phyloP scores from a whole-genome alignment of 2,329 filamentous ascomycete species.

The Aspergillus brasiliensis region DNA sequence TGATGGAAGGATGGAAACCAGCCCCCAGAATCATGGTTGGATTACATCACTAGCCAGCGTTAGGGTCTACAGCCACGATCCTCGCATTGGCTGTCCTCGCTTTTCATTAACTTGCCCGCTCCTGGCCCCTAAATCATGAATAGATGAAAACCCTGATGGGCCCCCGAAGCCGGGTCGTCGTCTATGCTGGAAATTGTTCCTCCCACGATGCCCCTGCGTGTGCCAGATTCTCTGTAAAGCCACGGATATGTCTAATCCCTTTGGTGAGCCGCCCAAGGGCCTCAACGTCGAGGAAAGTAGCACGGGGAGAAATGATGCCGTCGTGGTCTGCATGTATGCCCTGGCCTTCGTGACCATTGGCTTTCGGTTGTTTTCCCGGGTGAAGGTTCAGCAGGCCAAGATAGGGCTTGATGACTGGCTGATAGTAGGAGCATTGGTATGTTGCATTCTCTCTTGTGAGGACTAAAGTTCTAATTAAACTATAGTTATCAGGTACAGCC shows the following conservation, averaged over 20 bases:
- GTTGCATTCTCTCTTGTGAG: background rate
- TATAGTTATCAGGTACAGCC: constrained; percentile 1
- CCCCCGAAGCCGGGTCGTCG: background rate
- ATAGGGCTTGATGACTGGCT: constrained; percentile 4
- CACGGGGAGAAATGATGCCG: background rate
- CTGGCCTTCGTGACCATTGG: background rate
- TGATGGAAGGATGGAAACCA: background rate
- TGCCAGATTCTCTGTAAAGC: background rate
- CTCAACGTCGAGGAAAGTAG: background rate
- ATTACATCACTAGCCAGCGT: constrained; percentile 5
- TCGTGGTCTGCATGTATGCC: background rate
- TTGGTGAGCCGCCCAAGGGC: constrained; percentile 1
- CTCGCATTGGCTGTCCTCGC: background rate
- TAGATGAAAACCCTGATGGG: background rate
- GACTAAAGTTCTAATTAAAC: background rate
- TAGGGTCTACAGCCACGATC: background rate
- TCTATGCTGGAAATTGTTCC: background rate
- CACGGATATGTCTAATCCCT: background rate
- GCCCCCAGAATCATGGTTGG: constrained; percentile 1
- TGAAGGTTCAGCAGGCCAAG: background rate
- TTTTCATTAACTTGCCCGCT: constrained; percentile 2
- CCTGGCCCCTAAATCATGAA: constrained; percentile 5
- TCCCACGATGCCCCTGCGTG: background rate
- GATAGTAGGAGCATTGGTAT: constrained; percentile 1
- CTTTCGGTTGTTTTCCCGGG: constrained; percentile 1